A percentile compares a stretch with the other conserved stretches of the same genome.
Evolutionary conservation across 164 flowering plant species (phyloP).

Genomic region (Liquidambar formosana): DNA sequence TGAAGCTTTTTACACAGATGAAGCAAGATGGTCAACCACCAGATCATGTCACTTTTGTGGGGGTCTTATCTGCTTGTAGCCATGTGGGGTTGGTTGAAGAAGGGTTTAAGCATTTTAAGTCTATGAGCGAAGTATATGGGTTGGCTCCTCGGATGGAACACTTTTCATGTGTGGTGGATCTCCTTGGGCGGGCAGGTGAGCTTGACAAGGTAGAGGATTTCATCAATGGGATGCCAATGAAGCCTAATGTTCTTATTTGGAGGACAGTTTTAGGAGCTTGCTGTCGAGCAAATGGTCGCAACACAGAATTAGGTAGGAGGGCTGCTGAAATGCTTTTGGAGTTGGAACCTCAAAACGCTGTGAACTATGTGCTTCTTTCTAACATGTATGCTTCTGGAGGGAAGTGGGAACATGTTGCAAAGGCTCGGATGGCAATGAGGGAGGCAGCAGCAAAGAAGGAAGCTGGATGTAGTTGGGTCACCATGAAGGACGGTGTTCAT

Average conservation of each 20-base stretch:
- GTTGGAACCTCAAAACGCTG: constrained; percentile 83
- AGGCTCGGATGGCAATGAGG: constrained; percentile 59
- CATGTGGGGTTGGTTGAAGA: constrained; percentile 77
- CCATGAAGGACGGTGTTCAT: constrained; percentile 87
- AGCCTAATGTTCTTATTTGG: constrained; percentile 76
- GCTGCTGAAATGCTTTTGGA: constrained; percentile 77
- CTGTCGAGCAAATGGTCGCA: constrained; percentile 50
- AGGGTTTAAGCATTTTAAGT: constrained; percentile 67
- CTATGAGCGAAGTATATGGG: constrained; percentile 57
- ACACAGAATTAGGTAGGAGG: constrained; percentile 54
- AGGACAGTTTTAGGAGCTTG: constrained; percentile 84
- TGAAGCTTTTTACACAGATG: constrained; percentile 61
- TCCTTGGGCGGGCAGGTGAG: constrained; percentile 79
- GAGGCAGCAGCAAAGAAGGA: constrained; percentile 68
- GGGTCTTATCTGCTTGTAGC: constrained; percentile 93
- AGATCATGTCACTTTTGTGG: constrained; percentile 94
- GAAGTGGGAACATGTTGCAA: constrained; percentile 73
- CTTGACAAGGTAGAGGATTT: constrained; percentile 66
- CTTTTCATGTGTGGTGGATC: constrained; percentile 86
- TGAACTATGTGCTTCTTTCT: constrained; percentile 74
- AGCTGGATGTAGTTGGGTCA: constrained; percentile 93
- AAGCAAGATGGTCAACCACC: constrained; percentile 54
- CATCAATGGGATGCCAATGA: constrained; percentile 66
- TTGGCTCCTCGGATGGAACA: constrained; percentile 76
- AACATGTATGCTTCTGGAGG: constrained; percentile 84